Base-by-base conservation (phyloP, 2,329 filamentous ascomycete genomes). In the Cladosporium sp. region DNA sequence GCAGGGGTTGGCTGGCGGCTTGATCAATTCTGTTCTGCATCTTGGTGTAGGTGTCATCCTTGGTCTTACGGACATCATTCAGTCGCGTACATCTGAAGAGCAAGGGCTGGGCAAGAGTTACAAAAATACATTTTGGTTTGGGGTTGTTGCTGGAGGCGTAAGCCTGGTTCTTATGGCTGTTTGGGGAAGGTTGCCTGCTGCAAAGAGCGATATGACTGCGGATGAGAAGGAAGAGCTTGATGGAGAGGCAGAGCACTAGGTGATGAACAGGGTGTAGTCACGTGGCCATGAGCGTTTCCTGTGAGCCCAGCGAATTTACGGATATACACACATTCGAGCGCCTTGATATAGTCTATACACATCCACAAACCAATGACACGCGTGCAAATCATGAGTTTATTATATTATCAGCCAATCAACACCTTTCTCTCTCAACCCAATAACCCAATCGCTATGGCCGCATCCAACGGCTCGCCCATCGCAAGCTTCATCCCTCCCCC, bases 31-130 rank as follows among this genome's bases (percentile, higher is more conserved):
- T 50, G 73, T 90, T 1, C 70, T 90, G 25, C 88, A 89, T 65
- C 76, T 92, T 8, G 87, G 87, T 14, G 86, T 90, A 66, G 86
- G 87, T 1, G 80, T 91, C 59, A 85, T 85, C 74, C 78, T 91
- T 4, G 87, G 86, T 0, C 80, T 91, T 55, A 84, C 82, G 1
- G 88, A 92, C 69, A 80, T 91, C 15, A 72, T 74, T 2, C 75
- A 75, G 50, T 79, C 82, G 0, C 77, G 79, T 34, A 79, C 80
- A 22, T 72, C 72, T 7, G 76, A 78, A 1, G 42, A 51, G 34
- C 51, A 64, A 8, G 73, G 72, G 0, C 43, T 64, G 42, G 64
- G 67, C 19, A 28, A 65, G 55, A 73, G 71, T 58, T 75, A 75
- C 61, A 71, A 73, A 59, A 62, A 73, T 6, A 69, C 71, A 0